Percentiles rank a stretch among this genome's conserved stretches.
These are phyloP conservation scores for Phytopythium cucurbitacearum DNA, from an alignment of 352 stramenopile genomes.

Conservation along the genomic window DNA sequence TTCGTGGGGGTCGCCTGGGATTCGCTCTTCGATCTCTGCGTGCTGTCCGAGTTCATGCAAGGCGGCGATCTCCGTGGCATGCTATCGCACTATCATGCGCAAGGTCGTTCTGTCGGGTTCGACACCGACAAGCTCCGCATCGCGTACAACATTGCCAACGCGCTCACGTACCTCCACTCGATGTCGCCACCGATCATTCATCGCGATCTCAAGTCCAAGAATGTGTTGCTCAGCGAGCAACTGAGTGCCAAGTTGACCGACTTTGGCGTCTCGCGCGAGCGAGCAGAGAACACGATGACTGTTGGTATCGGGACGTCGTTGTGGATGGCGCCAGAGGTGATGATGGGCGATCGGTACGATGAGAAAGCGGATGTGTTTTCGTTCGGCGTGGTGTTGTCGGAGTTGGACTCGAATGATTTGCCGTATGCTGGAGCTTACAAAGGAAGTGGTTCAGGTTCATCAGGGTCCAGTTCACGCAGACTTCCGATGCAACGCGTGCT, in stretches of 20 bases:
- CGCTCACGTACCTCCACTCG: constrained; percentile 21
- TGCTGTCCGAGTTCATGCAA: constrained; percentile 38
- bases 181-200: constrained; percentile 18
- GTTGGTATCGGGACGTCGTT: constrained; percentile 11
- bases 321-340: too few species aligned
- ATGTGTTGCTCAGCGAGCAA: constrained; percentile 21
- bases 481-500: constrained; percentile 12
- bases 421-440: constrained; percentile 20
- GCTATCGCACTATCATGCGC: constrained; percentile 10
- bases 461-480: constrained; percentile 3
- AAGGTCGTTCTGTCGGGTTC: constrained; percentile 14
- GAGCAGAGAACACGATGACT: constrained; percentile 23
- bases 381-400: constrained; percentile 23
- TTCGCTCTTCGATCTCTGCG: constrained; percentile 27
- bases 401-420: constrained; percentile 20
- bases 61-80: constrained; percentile 33
- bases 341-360: constrained; percentile 20
- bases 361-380: constrained; percentile 21
- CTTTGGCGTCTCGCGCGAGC: background rate
- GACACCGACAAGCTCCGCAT: constrained; percentile 37
- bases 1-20: constrained; percentile 48
- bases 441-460: constrained; percentile 2
- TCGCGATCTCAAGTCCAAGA: constrained; percentile 37
- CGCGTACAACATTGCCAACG: constrained; percentile 36
- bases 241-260: constrained; percentile 38